These are phyloP conservation scores for Aspergillus pseudonomiae DNA, from an alignment of 2,329 filamentous ascomycete genomes.

Conservation along the genomic window DNA sequence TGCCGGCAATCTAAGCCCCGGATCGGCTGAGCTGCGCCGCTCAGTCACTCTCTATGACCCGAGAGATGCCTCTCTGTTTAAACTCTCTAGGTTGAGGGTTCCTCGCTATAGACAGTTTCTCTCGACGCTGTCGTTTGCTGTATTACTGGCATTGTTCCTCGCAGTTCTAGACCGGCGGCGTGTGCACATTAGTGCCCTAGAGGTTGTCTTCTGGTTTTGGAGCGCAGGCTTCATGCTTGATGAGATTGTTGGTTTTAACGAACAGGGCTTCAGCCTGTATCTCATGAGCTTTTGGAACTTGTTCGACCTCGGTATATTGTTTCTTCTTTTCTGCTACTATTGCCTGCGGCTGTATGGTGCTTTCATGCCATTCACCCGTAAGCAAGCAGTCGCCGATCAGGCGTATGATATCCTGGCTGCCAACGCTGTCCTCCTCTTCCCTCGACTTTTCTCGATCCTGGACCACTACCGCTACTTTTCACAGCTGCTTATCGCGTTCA, in stretches of 20 bases:
- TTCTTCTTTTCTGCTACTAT: slow-evolving; percentile 86
- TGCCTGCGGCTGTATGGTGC: slow-evolving; percentile 86
- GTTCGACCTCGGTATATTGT: slow-evolving; percentile 86
- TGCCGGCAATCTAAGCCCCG: slow-evolving; percentile 19
- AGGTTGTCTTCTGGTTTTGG: slow-evolving; percentile 96
- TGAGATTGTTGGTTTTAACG: slow-evolving; percentile 92
- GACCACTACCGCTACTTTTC: slow-evolving; percentile 97
- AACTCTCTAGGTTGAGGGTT: slow-evolving; percentile 85
- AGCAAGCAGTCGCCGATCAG: slow-evolving; percentile 73
- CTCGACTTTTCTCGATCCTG: slow-evolving; percentile 86
- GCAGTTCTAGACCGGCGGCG: slow-evolving; percentile 78
- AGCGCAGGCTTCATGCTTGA: slow-evolving; percentile 96
- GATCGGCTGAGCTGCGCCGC: slow-evolving; percentile 52
- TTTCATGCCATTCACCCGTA: slow-evolving; percentile 72
- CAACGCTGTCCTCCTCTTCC: slow-evolving; percentile 85
- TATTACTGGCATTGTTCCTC: slow-evolving; percentile 82
- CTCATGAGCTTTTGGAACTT: slow-evolving; percentile 98
- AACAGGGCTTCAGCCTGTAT: slow-evolving; percentile 94
- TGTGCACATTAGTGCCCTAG: slow-evolving; percentile 77
- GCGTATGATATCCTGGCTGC: slow-evolving; percentile 94
- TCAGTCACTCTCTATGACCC: slow-evolving; percentile 90
- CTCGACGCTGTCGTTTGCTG: slow-evolving; percentile 82
- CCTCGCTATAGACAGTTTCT: slow-evolving; percentile 90
- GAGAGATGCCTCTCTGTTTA: slow-evolving; percentile 84
- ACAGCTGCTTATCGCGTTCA: slow-evolving; percentile 88